Evolutionary conservation across 2,329 filamentous ascomycete species (phyloP).

Genomic region (Stachybotrys echinatus): DNA sequence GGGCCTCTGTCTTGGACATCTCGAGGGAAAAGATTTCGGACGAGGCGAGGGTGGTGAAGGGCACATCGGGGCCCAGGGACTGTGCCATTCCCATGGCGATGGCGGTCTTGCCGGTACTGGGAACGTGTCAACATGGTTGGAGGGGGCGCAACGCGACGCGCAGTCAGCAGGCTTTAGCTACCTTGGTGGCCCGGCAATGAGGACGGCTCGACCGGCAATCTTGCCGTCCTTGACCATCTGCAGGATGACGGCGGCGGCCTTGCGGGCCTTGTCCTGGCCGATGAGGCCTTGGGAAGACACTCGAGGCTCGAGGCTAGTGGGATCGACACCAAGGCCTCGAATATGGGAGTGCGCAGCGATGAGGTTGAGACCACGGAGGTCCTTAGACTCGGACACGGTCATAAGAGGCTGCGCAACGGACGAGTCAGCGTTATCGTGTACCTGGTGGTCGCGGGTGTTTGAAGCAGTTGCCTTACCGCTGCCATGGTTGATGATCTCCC

Average conservation of each 20-base stretch:
- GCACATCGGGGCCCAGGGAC: slow-evolving; percentile 87
- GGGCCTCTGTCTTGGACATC: slow-evolving; percentile 98
- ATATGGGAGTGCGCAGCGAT: slow-evolving; percentile 99
- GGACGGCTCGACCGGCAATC: slow-evolving; percentile 89
- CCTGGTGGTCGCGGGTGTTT: background rate
- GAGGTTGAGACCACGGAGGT: slow-evolving; percentile 93
- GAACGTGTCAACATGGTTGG: slow-evolving; percentile 8
- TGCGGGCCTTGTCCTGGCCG: slow-evolving; percentile 92
- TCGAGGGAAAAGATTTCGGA: slow-evolving; percentile 98
- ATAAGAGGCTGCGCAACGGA: slow-evolving; percentile 45
- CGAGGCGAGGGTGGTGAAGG: slow-evolving; percentile 91
- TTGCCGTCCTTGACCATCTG: slow-evolving; percentile 99
- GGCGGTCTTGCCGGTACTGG: slow-evolving; percentile 92
- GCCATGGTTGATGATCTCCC: slow-evolving; percentile 35
- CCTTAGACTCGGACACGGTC: slow-evolving; percentile 91
- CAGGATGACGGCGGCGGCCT: slow-evolving; percentile 90
- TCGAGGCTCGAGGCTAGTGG: slow-evolving; percentile 83
- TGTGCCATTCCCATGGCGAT: slow-evolving; percentile 99
- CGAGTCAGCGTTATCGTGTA: slow-evolving; percentile 7
- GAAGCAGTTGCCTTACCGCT: slow-evolving; percentile 30
- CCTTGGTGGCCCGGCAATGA: slow-evolving; percentile 92
- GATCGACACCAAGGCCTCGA: slow-evolving; percentile 87
- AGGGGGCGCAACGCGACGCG: slow-evolving; percentile 1
- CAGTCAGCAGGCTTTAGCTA: slow-evolving; percentile 22
- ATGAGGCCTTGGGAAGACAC: slow-evolving; percentile 85